Conservation (phyloP, 345 rosid genomes). For the Ceriops zippeliana region DNA sequence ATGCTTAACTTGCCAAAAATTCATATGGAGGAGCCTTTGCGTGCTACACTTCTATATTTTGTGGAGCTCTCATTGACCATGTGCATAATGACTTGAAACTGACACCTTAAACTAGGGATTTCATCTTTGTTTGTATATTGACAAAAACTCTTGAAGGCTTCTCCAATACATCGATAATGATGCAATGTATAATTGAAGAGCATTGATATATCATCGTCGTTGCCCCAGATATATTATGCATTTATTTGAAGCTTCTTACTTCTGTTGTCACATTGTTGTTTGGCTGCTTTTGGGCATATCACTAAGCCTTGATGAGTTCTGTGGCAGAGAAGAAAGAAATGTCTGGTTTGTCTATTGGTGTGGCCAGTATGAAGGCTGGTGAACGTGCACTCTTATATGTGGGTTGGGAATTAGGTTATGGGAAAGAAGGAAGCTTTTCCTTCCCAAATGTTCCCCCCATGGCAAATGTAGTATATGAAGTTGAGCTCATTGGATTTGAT, state of each 20-base stretch:
- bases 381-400: conserved; percentile 76
- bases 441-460: conserved; percentile 92
- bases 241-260: not conserved
- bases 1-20: not conserved
- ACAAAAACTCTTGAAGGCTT: not conserved
- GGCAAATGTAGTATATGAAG: conserved; percentile 86
- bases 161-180: not conserved
- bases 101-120: not conserved
- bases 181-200: not conserved
- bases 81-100: not conserved
- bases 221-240: not conserved
- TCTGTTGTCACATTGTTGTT: not conserved
- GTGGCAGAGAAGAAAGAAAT: conserved; percentile 79
- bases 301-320: conserved; percentile 8
- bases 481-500: conserved; percentile 93
- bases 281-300: conserved; percentile 5
- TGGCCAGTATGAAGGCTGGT: conserved; percentile 83
- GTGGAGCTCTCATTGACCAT: not conserved
- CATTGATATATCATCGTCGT: not conserved
- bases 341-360: conserved; percentile 87
- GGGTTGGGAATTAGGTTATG: conserved; percentile 92
- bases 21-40: no score
- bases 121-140: no score
- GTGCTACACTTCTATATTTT: no score
- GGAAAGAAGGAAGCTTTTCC: conserved; percentile 93